A percentile compares a stretch with the other conserved stretches of the same genome.
phyloP scores from a whole-genome alignment of 192 early-diverging fungal species.

The Coemansia sp. region DNA sequence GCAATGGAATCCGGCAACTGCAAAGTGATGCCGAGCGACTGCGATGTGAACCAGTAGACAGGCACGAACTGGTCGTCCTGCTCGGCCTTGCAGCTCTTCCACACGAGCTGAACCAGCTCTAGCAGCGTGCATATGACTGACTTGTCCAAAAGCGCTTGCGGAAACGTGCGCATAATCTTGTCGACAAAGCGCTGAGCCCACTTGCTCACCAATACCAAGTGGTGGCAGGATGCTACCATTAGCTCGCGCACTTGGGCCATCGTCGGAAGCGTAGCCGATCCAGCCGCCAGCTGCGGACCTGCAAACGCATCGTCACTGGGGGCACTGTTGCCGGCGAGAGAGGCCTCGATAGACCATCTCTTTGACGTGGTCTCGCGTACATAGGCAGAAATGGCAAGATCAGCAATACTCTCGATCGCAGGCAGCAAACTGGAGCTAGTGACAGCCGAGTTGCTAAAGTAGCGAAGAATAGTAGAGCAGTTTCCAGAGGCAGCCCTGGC shows the following conservation, averaged over 20 bases:
- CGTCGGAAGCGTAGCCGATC: constrained; percentile 14
- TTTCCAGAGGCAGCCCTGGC: constrained; percentile 68
- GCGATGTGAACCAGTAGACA: constrained; percentile 66
- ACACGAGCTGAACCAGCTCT: constrained; percentile 80
- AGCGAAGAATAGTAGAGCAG: constrained; percentile 71
- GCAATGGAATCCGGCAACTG: constrained; percentile 69
- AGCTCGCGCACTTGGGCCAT: constrained; percentile 59
- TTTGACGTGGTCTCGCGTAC: constrained; percentile 42
- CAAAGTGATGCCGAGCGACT: constrained; percentile 61
- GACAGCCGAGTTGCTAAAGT: constrained; percentile 85
- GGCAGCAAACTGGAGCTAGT: constrained; percentile 69
- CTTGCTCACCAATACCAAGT: constrained; percentile 66
- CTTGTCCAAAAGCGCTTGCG: constrained; percentile 78
- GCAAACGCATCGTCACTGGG: constrained; percentile 11
- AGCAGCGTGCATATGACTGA: constrained; percentile 66
- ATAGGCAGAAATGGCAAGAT: constrained; percentile 50
- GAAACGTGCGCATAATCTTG: constrained; percentile 61
- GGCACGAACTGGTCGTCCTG: constrained; percentile 77
- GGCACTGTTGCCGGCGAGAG: constrained; percentile 21
- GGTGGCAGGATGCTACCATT: constrained; percentile 65
- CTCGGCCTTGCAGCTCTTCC: constrained; percentile 75
- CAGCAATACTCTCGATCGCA: constrained; percentile 76
- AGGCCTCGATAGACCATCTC: constrained; percentile 29
- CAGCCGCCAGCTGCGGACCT: not conserved
- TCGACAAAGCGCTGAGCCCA: constrained; percentile 65